These are phyloP conservation scores for Blakeslea trispora DNA, from an alignment of 371 early-diverging fungal species.

Conservation along the genomic window DNA sequence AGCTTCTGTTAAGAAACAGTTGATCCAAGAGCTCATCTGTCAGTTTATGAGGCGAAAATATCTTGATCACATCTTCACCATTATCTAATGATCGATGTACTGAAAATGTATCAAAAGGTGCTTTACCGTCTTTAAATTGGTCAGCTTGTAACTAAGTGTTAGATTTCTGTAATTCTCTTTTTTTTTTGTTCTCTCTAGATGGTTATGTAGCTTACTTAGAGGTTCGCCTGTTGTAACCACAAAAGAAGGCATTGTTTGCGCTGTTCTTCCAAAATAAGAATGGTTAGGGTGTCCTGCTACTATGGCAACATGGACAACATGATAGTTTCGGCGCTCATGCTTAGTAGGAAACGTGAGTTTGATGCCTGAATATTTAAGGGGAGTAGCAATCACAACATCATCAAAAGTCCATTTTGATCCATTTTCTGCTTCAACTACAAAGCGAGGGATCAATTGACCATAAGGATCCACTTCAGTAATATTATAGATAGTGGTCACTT, in stretches of 20 bases:
- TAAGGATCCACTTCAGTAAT: constrained; percentile 33
- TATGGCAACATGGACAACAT: constrained; percentile 65
- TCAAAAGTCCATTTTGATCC: constrained; percentile 54
- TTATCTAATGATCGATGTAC: constrained; percentile 41
- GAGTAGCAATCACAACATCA: constrained; percentile 59
- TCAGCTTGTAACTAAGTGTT: no score
- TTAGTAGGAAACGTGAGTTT: constrained; percentile 24
- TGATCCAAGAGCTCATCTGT: constrained; percentile 44
- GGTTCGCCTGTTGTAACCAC: constrained; percentile 57
- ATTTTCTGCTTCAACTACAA: constrained; percentile 39
- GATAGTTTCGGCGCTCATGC: constrained; percentile 39
- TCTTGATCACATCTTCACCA: constrained; percentile 59
- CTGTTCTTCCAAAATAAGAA: constrained; percentile 48
- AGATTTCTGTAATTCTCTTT: no score
- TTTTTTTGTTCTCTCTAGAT: no score
- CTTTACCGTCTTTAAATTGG: constrained; percentile 30
- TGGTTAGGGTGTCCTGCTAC: constrained; percentile 62
- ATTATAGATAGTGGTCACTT: constrained; percentile 39
- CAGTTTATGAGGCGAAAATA: constrained; percentile 53
- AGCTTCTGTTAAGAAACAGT: constrained; percentile 51
- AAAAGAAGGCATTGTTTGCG: constrained; percentile 46
- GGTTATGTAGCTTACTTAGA: constrained; percentile 28
- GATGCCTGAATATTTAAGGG: constrained; percentile 33
- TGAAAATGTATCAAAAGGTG: constrained; percentile 55
- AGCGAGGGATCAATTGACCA: constrained; percentile 24